Base-by-base conservation (phyloP, 495 filamentous ascomycete genomes). In the Annulohypoxylon nitens region DNA sequence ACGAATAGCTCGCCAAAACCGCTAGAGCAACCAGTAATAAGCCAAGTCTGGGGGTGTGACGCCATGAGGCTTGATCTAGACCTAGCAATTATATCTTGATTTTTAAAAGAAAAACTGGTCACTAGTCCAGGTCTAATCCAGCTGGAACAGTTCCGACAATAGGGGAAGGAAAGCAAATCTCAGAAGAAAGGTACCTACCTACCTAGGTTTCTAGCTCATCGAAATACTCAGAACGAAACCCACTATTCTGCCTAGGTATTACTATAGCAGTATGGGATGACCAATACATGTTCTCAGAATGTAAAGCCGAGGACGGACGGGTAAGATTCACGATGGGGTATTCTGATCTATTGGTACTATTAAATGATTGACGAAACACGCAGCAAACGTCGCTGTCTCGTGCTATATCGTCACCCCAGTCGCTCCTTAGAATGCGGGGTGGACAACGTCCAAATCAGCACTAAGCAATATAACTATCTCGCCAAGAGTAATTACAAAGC, bases 1-100 rank as follows among this genome's bases (percentile, higher is more conserved):
- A 81, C 81, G 33, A 88, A 66, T 2, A 76, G 76, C 45, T 82
- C 79, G 64, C 86, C 85, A 26, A 79, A 77, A 33, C 81, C 81
- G 14, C 63, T 84, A 23, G 83, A 85, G 75, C 82, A 81, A 37
- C 83, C 83, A 50, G 84, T 86, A 18, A 86, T 74, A 67, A 80
- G 73, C 76, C 78, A 81, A 39, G 77, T 78, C 23, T 78, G 76
- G 16, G 71, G 61, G 20, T 20, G 9, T 5, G 16, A 9, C 18
- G 45, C 33, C 45, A 50, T 50, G 11, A 43, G 39, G 39, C 39
- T 43, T n/a, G 39, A n/a, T 43, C 39, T 43, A 43, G 12, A 43
- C 1, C 11, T 43, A 3, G 14, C 14, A 11, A 43, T n/a, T 43
- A 4, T 14, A 43, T 4, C 2, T 39, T 39, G 36, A 36, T 36